phyloP scores from a whole-genome alignment of 2,329 filamentous ascomycete genomes.

The Fusarium denticulatum region DNA sequence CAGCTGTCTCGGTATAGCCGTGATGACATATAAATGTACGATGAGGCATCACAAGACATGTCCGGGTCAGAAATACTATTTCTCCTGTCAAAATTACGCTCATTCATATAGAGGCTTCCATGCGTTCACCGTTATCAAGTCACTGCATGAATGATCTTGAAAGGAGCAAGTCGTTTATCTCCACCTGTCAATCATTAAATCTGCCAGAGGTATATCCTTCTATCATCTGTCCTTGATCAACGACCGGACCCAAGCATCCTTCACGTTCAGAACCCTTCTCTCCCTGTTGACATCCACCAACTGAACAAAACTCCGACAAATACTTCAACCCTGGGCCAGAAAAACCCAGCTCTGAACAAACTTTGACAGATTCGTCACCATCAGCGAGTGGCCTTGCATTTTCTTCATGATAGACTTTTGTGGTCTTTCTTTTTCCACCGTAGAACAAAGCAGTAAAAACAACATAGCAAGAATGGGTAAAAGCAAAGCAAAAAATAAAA shows the following conservation, averaged over 20 bases:
- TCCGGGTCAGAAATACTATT: not conserved
- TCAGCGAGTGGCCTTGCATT: not conserved
- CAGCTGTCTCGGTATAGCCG: not conserved
- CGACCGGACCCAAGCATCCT: not conserved
- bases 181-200: slow-evolving; percentile 8
- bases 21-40: slow-evolving; percentile 11
- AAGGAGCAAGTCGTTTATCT: not conserved
- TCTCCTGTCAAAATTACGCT: no score
- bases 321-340: not conserved
- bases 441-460: slow-evolving; percentile 5
- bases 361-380: not conserved
- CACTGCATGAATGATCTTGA: not conserved
- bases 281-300: slow-evolving; percentile 1
- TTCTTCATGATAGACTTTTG: not conserved
- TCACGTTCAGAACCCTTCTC: not conserved
- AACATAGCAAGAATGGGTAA: slow-evolving; percentile 13
- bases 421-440: not conserved
- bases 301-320: slow-evolving; percentile 5
- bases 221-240: not conserved
- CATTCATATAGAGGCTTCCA: not conserved
- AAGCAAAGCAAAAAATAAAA: slow-evolving; percentile 1
- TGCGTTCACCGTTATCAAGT: not conserved
- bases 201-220: slow-evolving; percentile 29
- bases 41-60: slow-evolving; percentile 1
- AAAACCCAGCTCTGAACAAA: not conserved